These are phyloP conservation scores for Apophysomyces elegans DNA, from an alignment of 371 early-diverging fungal species.

Conservation along the genomic window DNA sequence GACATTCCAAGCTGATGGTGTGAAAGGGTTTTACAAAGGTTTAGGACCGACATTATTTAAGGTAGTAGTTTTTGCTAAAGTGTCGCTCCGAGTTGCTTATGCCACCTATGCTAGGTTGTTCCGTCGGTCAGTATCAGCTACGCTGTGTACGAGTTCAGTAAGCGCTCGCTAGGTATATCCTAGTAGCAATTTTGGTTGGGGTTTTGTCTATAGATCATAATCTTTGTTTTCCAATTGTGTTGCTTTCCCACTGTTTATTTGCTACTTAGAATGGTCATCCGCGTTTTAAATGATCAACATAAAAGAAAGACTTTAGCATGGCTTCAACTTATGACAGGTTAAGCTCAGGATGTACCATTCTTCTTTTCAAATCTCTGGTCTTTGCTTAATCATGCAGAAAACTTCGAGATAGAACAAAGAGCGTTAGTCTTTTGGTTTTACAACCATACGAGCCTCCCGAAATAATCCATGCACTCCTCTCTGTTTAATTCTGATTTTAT, in stretches of 20 bases:
- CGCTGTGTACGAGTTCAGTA: slow-evolving; percentile 66
- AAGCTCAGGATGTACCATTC: too few relatives aligned
- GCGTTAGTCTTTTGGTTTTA: too few relatives aligned
- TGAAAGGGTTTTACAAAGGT: slow-evolving; percentile 88
- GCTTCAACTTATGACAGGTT: too few relatives aligned
- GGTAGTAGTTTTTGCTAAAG: slow-evolving; percentile 35
- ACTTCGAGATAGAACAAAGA: too few relatives aligned
- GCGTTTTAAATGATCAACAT: not conserved
- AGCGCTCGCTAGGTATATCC: slow-evolving; percentile 57
- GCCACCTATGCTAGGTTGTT: slow-evolving; percentile 43
- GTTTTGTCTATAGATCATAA: slow-evolving; percentile 1
- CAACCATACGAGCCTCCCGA: too few relatives aligned
- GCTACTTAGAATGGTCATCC: not conserved
- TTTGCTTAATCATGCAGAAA: too few relatives aligned
- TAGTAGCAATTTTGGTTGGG: slow-evolving; percentile 12
- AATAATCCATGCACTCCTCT: too few relatives aligned
- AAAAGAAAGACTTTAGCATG: too few relatives aligned
- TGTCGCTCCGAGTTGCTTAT: not conserved
- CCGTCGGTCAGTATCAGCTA: slow-evolving; percentile 71
- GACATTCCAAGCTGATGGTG: slow-evolving; percentile 77
- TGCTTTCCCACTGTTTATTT: slow-evolving; percentile 1
- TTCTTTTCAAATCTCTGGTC: too few relatives aligned
- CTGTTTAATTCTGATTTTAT: too few relatives aligned
- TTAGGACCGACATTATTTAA: slow-evolving; percentile 79
- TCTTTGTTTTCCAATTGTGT: not conserved